Evolutionary conservation across 2,329 filamentous ascomycete genomes (phyloP).

Genomic region (Arthrobotrys musiformis): DNA sequence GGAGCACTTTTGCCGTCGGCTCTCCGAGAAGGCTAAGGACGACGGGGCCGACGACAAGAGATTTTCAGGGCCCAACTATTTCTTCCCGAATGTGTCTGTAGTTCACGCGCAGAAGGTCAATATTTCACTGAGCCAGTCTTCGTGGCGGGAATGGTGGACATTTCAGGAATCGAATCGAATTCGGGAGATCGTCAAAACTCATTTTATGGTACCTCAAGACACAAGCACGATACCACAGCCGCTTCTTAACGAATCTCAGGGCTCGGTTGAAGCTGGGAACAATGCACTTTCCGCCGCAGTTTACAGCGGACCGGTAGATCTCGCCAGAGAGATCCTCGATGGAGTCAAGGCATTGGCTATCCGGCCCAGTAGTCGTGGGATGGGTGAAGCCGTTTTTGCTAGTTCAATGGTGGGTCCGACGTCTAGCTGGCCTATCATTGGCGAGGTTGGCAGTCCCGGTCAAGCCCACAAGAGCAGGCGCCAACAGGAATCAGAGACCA

Average conservation of each 20-base stretch:
- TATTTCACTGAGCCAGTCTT: constrained; percentile 58
- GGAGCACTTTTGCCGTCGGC: constrained; percentile 57
- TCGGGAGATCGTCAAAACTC: constrained; percentile 58
- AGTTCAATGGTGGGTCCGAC: constrained; percentile 58
- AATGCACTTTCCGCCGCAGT: constrained; percentile 26
- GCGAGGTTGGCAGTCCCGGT: constrained; percentile 55
- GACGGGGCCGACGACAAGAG: constrained; percentile 27
- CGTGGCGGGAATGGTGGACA: constrained; percentile 60
- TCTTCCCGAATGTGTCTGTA: constrained; percentile 47
- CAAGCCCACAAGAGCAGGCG: constrained; percentile 42
- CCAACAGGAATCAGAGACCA: constrained; percentile 56
- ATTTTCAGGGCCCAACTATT: constrained; percentile 28
- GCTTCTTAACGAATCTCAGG: constrained; percentile 28
- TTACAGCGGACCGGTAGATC: constrained; percentile 58
- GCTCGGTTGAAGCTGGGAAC: constrained; percentile 11
- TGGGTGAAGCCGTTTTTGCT: constrained; percentile 59
- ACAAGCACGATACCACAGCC: constrained; percentile 11
- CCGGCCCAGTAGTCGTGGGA: constrained; percentile 58
- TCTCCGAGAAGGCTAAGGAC: constrained; percentile 39
- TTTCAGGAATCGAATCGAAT: constrained; percentile 59
- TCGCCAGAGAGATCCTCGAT: constrained; percentile 59
- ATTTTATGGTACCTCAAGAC: constrained; percentile 56
- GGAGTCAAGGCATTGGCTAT: constrained; percentile 58
- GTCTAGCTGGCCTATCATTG: constrained; percentile 56
- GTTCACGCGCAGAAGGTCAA: constrained; percentile 57